These are phyloP conservation scores for Kwoniella sp. DNA, from an alignment of 768 basidiomycete species.

Conservation along the genomic window DNA sequence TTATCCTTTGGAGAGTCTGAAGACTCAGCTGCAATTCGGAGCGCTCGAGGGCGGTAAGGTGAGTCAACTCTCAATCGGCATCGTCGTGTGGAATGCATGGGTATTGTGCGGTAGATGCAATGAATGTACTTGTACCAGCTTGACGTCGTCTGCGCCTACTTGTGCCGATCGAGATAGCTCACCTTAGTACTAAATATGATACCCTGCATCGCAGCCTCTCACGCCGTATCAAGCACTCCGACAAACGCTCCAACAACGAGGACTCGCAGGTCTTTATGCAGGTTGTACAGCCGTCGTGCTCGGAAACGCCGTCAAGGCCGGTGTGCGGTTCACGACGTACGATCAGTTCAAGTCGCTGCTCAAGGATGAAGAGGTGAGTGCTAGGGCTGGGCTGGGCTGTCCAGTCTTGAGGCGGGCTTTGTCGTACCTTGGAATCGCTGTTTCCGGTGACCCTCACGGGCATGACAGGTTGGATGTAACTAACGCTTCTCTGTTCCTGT, in stretches of 20 bases:
- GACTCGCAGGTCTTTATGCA: constrained; percentile 84
- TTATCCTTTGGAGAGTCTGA: constrained; percentile 88
- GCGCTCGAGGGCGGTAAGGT: constrained; percentile 57
- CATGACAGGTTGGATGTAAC: no score
- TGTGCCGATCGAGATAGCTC: no score
- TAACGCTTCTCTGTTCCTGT: no score
- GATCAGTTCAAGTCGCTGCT: constrained; percentile 84
- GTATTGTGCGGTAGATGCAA: no score
- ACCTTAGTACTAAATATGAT: neutral
- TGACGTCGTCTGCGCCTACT: no score
- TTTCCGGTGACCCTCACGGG: no score
- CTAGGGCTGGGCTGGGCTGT: constrained; percentile 7
- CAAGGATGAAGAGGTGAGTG: constrained; percentile 75
- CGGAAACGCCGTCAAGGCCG: constrained; percentile 91
- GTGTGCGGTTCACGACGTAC: constrained; percentile 92
- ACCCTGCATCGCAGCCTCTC: constrained; percentile 61
- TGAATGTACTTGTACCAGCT: no score
- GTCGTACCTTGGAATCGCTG: no score
- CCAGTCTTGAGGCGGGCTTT: no score
- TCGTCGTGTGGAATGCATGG: neutral
- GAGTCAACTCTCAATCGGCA: constrained; percentile 10
- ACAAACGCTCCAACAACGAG: constrained; percentile 73
- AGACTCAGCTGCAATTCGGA: constrained; percentile 86
- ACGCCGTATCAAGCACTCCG: constrained; percentile 73
- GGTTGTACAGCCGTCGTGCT: constrained; percentile 86